Base-by-base conservation (phyloP, 2,329 filamentous ascomycete genomes). In the Ceratocystis cacaofunesta region DNA sequence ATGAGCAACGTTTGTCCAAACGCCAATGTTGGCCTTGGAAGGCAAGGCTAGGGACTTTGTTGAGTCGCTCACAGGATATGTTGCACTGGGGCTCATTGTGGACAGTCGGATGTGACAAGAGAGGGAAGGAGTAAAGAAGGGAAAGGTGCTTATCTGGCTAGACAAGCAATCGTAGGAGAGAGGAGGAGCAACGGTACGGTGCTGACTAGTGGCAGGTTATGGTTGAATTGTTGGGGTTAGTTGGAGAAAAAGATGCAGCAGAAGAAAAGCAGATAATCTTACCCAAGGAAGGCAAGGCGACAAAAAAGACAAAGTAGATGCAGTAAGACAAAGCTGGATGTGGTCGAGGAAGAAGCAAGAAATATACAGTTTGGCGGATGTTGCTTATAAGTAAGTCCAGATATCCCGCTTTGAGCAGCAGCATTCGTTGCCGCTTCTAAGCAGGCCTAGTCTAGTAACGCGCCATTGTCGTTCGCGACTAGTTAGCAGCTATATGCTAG, bases 1-100 rank as follows among this genome's bases (percentile, higher is more conserved):
- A 75, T 97, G 92, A 67, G 85, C 83, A 19, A 92, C 90, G 78
- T 97, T 96, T 63, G 92, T 97, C 81, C 88, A 97, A 70, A 97
- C 91, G 71, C 91, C 92, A 73, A 97, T 95, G 78, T 97, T 97
- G 66, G 89, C 78, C 81, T 95, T 94, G 67, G 82, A 67, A 30
- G 63, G 65, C 57, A 62, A 48, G 17, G 44, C 30, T 32, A 36
- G 32, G n/a, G 67, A 30, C 28, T 30, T 36, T 15, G 55, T 7
- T 46, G 52, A 43, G 48, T 62, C 62, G 58, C 68, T 68, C 4
- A 68, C 63, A 15, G 67, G 63, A 30, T 65, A 70, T 41, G 68
- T 66, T 32, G 70, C 69, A 65, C 73, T 74, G 66, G 75, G 75
- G 65, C 72, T 73, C 75, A 76, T 76, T 64, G 63, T 71, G 28